Evolutionary conservation across 805 yeast genomes (phyloP).

Genomic region (Kodamaea fukazawae): DNA sequence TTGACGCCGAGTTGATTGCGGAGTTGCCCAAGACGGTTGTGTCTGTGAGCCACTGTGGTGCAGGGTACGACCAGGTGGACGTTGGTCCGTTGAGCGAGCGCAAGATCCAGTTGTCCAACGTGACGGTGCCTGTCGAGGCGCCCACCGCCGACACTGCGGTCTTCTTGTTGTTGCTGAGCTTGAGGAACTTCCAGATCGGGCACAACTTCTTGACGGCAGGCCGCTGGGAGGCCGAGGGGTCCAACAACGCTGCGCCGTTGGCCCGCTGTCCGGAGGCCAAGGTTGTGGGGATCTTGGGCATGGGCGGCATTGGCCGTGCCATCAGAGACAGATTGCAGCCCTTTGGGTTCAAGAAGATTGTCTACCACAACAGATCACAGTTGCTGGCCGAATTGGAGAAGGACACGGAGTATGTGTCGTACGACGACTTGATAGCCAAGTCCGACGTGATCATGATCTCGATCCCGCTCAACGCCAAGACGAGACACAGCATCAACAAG

Average conservation of each 20-base stretch:
- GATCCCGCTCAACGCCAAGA: constrained; percentile 70
- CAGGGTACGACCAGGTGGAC: constrained; percentile 75
- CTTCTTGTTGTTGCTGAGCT: constrained; percentile 57
- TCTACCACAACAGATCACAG: constrained; percentile 68
- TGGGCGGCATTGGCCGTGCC: constrained; percentile 90
- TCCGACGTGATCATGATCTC: constrained; percentile 74
- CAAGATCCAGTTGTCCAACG: constrained; percentile 64
- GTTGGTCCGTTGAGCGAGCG: constrained; percentile 48
- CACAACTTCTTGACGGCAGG: constrained; percentile 52
- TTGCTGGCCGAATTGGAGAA: constrained; percentile 61
- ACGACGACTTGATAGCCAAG: constrained; percentile 61
- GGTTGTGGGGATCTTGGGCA: constrained; percentile 75
- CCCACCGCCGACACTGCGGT: constrained; percentile 75
- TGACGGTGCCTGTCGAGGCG: constrained; percentile 62
- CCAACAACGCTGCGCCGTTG: constrained; percentile 50
- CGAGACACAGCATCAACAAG: constrained; percentile 66
- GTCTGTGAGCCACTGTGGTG: constrained; percentile 62
- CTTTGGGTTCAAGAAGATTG: constrained; percentile 69
- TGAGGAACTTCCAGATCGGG: constrained; percentile 66
- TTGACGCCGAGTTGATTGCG: constrained; percentile 58
- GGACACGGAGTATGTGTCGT: constrained; percentile 67
- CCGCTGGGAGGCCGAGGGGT: constrained; percentile 48
- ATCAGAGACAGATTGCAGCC: constrained; percentile 69
- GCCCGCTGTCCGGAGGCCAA: constrained; percentile 79
- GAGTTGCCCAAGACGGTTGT: constrained; percentile 54